Evolutionary conservation across 352 stramenopile genomes (phyloP).

Genomic region (Phytophthora constricta): DNA sequence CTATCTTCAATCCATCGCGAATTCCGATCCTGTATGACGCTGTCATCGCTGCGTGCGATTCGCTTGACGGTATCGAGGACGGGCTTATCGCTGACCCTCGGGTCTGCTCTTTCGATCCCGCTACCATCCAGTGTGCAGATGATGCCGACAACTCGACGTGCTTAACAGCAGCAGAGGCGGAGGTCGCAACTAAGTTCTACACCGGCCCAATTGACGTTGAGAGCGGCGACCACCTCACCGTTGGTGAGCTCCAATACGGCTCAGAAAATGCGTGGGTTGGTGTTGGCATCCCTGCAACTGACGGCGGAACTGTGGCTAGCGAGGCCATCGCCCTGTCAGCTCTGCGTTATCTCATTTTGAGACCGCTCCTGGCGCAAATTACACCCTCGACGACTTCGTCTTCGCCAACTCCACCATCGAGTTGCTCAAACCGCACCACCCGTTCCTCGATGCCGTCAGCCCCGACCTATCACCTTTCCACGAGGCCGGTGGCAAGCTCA

Average conservation of each 20-base stretch:
- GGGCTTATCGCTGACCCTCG: conserved; percentile 25
- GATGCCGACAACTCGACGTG: neutral
- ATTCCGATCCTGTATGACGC: conserved; percentile 21
- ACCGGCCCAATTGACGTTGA: conserved; percentile 18
- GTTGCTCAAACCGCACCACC: conserved; percentile 22
- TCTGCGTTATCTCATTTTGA: conserved; percentile 33
- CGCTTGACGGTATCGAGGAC: conserved; percentile 22
- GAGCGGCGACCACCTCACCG: conserved; percentile 23
- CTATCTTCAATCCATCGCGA: conserved; percentile 2
- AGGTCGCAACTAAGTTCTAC: conserved; percentile 29
- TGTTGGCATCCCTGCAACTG: conserved; percentile 18
- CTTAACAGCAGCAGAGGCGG: conserved; percentile 22
- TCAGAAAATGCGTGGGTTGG: conserved; percentile 27
- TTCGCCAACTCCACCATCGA: conserved; percentile 29
- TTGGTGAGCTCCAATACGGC: conserved; percentile 30
- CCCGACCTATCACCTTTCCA: conserved; percentile 29
- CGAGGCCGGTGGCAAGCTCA: conserved; percentile 29
- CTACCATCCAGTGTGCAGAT: conserved; percentile 5
- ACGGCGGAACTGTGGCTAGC: conserved; percentile 11
- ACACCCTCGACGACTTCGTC: conserved; percentile 28
- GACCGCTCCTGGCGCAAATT: conserved; percentile 10
- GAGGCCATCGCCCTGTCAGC: conserved; percentile 16
- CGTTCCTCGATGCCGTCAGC: conserved; percentile 29
- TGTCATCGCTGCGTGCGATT: conserved; percentile 18
- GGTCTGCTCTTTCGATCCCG: conserved; percentile 19